phyloP scores from a whole-genome alignment of 129 eudicot species.

The Pseudognaphalium luteoalbum region DNA sequence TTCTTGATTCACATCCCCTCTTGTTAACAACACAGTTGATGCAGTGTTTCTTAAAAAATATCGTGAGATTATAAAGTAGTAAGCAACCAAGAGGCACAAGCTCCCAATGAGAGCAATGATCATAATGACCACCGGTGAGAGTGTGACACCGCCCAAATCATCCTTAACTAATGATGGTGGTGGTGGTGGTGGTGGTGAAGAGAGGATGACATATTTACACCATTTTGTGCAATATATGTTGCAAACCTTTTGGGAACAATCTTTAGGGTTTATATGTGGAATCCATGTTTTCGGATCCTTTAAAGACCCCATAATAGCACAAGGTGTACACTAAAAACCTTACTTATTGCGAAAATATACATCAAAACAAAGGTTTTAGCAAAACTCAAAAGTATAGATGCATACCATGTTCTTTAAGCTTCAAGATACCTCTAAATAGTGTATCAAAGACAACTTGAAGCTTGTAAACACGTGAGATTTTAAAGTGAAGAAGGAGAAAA shows the following conservation, averaged over 20 bases:
- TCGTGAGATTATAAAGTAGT: conserved; percentile 55
- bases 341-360: conserved; percentile 1
- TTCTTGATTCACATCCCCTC: conserved; percentile 25
- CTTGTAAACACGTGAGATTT: conserved; percentile 21
- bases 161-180: conserved; percentile 28
- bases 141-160: conserved; percentile 42
- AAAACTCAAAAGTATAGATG: background rate
- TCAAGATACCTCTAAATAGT: conserved; percentile 4
- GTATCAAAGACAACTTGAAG: conserved; percentile 16
- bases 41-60: conserved; percentile 41
- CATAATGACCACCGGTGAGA: conserved; percentile 64
- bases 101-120: conserved; percentile 54
- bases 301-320: conserved; percentile 40
- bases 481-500: conserved; percentile 21
- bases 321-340: conserved; percentile 1
- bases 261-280: conserved; percentile 56
- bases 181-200: conserved; percentile 63
- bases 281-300: conserved; percentile 57
- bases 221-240: conserved; percentile 62
- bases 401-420: conserved; percentile 18
- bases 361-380: conserved; percentile 1
- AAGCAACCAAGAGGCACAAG: conserved; percentile 61
- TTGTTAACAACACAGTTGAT: conserved; percentile 25
- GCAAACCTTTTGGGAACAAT: conserved; percentile 69
- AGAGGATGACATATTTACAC: conserved; percentile 60